Evolutionary conservation across 2,329 filamentous ascomycete genomes (phyloP), one percentile per base, ranked within the genome.

Genomic region (Aspergillus ustus): DNA sequence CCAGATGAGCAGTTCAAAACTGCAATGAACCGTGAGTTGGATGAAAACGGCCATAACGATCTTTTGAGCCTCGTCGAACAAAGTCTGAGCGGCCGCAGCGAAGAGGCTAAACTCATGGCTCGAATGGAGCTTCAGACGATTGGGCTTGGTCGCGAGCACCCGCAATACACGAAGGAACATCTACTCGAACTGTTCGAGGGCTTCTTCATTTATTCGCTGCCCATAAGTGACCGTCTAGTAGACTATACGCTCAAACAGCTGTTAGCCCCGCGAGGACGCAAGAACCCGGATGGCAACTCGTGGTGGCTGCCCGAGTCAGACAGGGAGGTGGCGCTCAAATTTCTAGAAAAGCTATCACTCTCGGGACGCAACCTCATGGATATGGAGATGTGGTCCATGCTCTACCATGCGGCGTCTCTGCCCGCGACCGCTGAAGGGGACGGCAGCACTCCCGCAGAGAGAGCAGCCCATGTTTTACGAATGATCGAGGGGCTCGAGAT

Each of bases 381-480:
- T 29, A 73, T 80, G 59, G 80, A 84, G 28, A 72, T 88, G 56
- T 77, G 89, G 52, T 77, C 73, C 34, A 66, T 74, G 55, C 70
- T 81, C 45, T 77, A 83, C 8, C 70, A 75, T 59, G 75, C 72
- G 2, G 67, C 70, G 22, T 72, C 74, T 78, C 52, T 71, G 22
- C 58, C 59, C 15, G 5, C 49, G 7, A 48, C 20, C 19, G 74
- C 87, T 40, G 75, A 86, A 75, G 66, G 73, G 3, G 28, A 67
- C 46, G 46, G 22, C 48, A 45, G 25, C 52, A 29, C 17, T 11
- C 44, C 44, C 19, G n/a, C 44, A 51, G 25, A 31, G 5, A 34
- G 40, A 58, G 22, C 34, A 7, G 15, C 31, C 37, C 69, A 69
- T 5, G 57, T 77, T 11, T 65, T 69, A 9, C 73, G 69, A 57